Evolutionary conservation across 176 grass and related monocot genomes (phyloP).

Genomic region (maize (Zea mays)): Zm-B73-REFERENCE-NAM-5.0 NC_050100.1:73723001-73723500

Average conservation of each 20-base stretch:
- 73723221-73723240: conserved; percentile 73
- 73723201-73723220: conserved; percentile 72
- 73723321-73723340: conserved; percentile 75
- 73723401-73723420: background rate
- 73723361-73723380: conserved; percentile 1
- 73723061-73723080: conserved; percentile 65
- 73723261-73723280: conserved; percentile 79
- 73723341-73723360: conserved; percentile 80
- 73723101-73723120: conserved; percentile 88
- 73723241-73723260: conserved; percentile 80
- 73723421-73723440: background rate
- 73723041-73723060: conserved; percentile 69
- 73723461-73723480: background rate
- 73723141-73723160: background rate
- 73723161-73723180: background rate
- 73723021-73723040: conserved; percentile 89
- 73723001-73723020: conserved; percentile 72
- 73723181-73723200: conserved; percentile 3
- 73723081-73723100: conserved; percentile 77
- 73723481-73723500: conserved; percentile 85
- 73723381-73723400: background rate
- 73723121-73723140: conserved; percentile 36
- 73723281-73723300: conserved; percentile 58
- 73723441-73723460: background rate
- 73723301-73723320: conserved; percentile 81